Conservation (phyloP, 1,284 basidiomycete species). For the Naganishia cerealis region DNA sequence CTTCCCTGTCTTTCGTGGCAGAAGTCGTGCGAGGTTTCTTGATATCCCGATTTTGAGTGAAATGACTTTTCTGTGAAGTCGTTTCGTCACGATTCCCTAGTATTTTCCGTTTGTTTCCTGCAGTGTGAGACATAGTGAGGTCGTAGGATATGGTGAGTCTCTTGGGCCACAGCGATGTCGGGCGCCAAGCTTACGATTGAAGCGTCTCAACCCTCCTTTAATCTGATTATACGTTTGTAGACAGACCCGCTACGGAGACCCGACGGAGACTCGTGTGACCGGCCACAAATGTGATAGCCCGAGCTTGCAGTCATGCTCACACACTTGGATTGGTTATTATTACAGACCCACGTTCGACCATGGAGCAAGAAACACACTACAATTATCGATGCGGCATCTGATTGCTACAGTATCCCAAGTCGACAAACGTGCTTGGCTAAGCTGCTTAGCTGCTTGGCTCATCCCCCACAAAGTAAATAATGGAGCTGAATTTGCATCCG, state of each 20-base stretch:
- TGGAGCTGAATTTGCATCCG: not conserved
- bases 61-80: not conserved
- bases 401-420: not conserved
- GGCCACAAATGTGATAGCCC: not conserved
- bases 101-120: conserved; percentile 8
- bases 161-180: too few species aligned
- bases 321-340: not conserved
- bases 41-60: not conserved
- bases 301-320: not conserved
- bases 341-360: conserved; percentile 3
- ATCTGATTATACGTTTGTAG: not conserved
- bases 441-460: not conserved
- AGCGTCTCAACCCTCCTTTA: too few species aligned
- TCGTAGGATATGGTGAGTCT: not conserved
- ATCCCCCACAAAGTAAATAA: not conserved
- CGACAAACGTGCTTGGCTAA: conserved; percentile 12
- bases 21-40: not conserved
- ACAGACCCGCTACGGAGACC: not conserved
- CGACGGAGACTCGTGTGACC: conserved; percentile 9
- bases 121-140: conserved; percentile 1
- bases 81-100: not conserved
- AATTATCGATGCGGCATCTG: not conserved
- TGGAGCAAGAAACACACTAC: not conserved
- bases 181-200: not conserved
- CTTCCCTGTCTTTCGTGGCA: conserved; percentile 8